phyloP scores from a whole-genome alignment of 179 eudicot genomes.

The Beta macrorhiza region DNA sequence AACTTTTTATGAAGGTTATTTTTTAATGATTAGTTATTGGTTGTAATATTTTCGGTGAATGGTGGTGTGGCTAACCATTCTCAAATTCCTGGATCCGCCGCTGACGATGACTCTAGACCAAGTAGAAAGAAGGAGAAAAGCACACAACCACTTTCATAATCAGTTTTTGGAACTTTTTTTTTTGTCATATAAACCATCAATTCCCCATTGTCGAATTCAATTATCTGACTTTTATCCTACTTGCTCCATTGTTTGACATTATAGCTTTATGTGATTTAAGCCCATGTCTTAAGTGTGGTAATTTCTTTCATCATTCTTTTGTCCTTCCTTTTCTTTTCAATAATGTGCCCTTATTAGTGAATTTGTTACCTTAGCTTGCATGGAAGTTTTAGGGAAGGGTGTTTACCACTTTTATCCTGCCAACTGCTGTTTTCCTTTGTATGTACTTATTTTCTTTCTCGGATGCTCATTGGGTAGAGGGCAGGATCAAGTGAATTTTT shows the following conservation, averaged over 20 bases:
- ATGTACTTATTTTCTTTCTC: too few relatives aligned
- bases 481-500: too few relatives aligned
- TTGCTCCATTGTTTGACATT: background rate
- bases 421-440: too few relatives aligned
- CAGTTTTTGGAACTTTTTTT: background rate
- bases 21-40: too few relatives aligned
- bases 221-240: background rate
- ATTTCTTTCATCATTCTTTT: background rate
- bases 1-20: too few relatives aligned
- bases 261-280: background rate
- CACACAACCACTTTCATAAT: background rate
- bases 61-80: too few relatives aligned
- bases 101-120: background rate
- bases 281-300: background rate
- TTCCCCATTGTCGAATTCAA: background rate
- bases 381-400: too few relatives aligned
- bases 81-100: too few relatives aligned
- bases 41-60: too few relatives aligned
- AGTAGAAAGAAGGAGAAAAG: background rate
- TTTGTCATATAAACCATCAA: background rate
- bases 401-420: too few relatives aligned
- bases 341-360: background rate
- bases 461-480: too few relatives aligned
- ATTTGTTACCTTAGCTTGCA: too few relatives aligned
- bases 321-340: background rate